Conservation (phyloP, 257 asterid species). For the Gentiana dahurica region DNA sequence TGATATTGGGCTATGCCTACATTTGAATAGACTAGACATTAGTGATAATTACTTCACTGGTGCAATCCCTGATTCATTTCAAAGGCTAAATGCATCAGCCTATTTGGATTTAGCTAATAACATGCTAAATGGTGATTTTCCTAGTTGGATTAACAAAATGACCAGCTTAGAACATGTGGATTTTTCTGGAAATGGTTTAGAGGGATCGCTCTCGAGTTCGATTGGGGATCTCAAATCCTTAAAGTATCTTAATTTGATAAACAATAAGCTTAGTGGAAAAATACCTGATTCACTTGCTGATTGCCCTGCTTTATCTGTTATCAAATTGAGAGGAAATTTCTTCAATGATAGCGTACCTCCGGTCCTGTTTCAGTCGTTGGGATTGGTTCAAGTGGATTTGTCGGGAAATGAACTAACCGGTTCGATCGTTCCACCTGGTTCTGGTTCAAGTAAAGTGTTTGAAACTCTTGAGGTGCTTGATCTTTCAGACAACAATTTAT, state of each 20-base stretch:
- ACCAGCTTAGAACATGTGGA: slow-evolving; percentile 39
- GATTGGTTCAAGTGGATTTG: slow-evolving; percentile 59
- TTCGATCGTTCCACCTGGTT: slow-evolving; percentile 38
- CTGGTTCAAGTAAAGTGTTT: slow-evolving; percentile 45
- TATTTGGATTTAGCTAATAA: slow-evolving; percentile 41
- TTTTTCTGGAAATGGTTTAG: slow-evolving; percentile 46
- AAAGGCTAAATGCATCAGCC: slow-evolving; percentile 28
- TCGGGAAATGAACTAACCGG: slow-evolving; percentile 63
- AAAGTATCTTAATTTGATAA: slow-evolving; percentile 26
- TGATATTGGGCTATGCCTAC: slow-evolving; percentile 74
- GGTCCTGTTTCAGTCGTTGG: slow-evolving; percentile 48
- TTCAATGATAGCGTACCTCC: slow-evolving; percentile 56
- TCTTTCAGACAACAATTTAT: slow-evolving; percentile 58
- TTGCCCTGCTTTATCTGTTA: slow-evolving; percentile 28
- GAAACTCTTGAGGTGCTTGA: slow-evolving; percentile 55
- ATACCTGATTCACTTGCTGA: slow-evolving; percentile 45
- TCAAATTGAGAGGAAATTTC: slow-evolving; percentile 44
- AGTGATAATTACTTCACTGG: slow-evolving; percentile 47
- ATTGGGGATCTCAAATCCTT: slow-evolving; percentile 43
- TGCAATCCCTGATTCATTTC: slow-evolving; percentile 42
- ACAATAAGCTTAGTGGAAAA: slow-evolving; percentile 40
- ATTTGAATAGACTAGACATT: slow-evolving; percentile 41
- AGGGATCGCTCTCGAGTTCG: slow-evolving; percentile 46
- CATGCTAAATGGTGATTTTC: slow-evolving; percentile 53
- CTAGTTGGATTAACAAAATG: slow-evolving; percentile 51